These are phyloP conservation scores for Phytopythium montanum DNA, from an alignment of 352 stramenopile genomes.

Conservation along the genomic window DNA sequence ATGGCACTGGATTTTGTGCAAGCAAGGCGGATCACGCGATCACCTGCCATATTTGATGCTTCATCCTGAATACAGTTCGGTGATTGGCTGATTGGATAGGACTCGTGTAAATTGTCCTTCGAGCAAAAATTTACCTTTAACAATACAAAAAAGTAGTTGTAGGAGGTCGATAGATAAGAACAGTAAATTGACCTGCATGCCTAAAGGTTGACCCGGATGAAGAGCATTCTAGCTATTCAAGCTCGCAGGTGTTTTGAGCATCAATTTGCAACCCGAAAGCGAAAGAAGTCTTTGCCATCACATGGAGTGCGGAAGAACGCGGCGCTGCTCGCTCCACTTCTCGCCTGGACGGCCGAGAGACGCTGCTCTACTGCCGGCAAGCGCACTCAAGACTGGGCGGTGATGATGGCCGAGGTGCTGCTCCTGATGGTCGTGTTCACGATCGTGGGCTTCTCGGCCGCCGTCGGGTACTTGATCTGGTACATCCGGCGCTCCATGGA, in stretches of 20 bases:
- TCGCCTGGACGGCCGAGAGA: neutral
- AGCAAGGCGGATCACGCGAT: neutral
- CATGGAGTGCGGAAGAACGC: neutral
- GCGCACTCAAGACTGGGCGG: too few species aligned
- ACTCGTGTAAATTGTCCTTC: too few species aligned
- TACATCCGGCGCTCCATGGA: conserved; percentile 18
- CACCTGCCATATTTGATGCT: neutral
- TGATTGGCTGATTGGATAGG: neutral
- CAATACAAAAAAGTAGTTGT: too few species aligned
- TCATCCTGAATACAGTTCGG: neutral
- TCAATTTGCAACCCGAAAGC: too few species aligned
- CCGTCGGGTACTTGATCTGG: conserved; percentile 27
- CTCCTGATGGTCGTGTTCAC: conserved; percentile 35
- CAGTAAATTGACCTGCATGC: too few species aligned
- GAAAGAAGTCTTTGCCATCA: too few species aligned
- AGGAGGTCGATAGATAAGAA: too few species aligned
- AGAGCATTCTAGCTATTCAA: too few species aligned
- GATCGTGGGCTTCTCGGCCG: conserved; percentile 27
- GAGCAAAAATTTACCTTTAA: too few species aligned
- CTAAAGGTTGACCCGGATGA: too few species aligned
- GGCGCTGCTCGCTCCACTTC: neutral
- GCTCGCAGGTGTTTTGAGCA: too few species aligned
- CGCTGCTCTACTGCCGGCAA: neutral
- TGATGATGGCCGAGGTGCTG: conserved; percentile 11
- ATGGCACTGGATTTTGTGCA: conserved; percentile 1